phyloP scores from a whole-genome alignment of 495 filamentous ascomycete genomes.

The Xylaria scruposa region DNA sequence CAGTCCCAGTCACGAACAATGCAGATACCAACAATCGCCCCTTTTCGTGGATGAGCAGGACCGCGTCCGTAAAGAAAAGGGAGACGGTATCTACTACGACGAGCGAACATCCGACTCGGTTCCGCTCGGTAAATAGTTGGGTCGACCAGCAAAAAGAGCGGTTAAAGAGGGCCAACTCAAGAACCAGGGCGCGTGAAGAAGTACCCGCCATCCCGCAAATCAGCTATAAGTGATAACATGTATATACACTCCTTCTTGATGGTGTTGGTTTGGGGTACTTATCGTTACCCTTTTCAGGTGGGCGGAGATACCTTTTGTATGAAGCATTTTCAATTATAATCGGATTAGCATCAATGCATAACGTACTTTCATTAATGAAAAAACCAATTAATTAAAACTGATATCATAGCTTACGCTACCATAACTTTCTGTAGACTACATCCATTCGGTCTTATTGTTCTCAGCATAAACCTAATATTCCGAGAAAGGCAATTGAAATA shows the following conservation, averaged over 20 bases:
- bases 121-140: constrained; percentile 65
- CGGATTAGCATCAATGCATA: background rate
- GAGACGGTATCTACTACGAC: constrained; percentile 55
- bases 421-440: background rate
- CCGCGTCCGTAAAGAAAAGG: constrained; percentile 29
- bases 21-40: constrained; percentile 34
- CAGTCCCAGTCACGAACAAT: background rate
- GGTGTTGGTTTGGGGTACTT: background rate
- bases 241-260: background rate
- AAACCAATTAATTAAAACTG: background rate
- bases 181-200: background rate
- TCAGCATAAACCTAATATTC: background rate
- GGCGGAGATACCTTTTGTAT: background rate
- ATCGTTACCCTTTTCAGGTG: background rate
- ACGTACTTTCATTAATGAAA: constrained; percentile 14
- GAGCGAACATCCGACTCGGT: constrained; percentile 60
- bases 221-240: background rate
- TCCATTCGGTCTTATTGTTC: background rate
- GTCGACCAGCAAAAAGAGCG: constrained; percentile 63
- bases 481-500: background rate
- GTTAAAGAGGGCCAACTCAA: constrained; percentile 41
- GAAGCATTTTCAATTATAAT: background rate
- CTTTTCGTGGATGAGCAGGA: constrained; percentile 49
- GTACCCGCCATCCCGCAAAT: background rate
- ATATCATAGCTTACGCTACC: background rate